These are phyloP conservation scores for Mucor racemosus DNA, from an alignment of 371 early-diverging fungal genomes.

Conservation along the genomic window DNA sequence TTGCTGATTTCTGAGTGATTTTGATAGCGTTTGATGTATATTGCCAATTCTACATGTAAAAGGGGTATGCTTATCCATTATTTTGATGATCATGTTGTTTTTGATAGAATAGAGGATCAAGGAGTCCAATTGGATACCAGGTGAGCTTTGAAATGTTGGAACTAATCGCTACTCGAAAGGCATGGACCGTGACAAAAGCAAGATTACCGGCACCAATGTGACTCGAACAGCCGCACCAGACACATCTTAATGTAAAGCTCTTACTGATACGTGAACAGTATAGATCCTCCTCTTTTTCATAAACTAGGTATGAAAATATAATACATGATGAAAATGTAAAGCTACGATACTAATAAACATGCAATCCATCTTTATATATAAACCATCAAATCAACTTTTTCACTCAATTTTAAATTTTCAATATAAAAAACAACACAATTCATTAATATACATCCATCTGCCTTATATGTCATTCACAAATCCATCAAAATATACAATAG, in stretches of 20 bases:
- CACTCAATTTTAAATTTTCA: not conserved
- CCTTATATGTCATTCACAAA: not conserved
- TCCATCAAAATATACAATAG: not conserved
- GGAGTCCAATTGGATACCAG: too few relatives aligned
- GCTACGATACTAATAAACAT: conserved; percentile 1
- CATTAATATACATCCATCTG: not conserved
- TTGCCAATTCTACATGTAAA: too few relatives aligned
- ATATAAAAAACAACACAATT: not conserved
- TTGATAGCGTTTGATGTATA: too few relatives aligned
- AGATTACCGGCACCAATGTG: not conserved
- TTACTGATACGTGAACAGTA: not conserved
- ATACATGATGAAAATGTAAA: not conserved
- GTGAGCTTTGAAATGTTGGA: too few relatives aligned
- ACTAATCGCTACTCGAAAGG: too few relatives aligned
- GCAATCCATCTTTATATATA: not conserved
- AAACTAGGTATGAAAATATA: conserved; percentile 1
- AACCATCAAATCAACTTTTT: not conserved
- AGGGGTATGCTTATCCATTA: too few relatives aligned
- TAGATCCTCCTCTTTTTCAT: conserved; percentile 11
- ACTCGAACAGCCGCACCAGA: not conserved
- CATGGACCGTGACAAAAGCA: not conserved
- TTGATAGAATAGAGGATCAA: too few relatives aligned
- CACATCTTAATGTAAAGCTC: not conserved
- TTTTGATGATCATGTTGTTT: too few relatives aligned
- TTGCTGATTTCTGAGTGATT: too few relatives aligned